Conservation (phyloP, 805 yeast species). For the Metschnikowia dekortorum region DNA sequence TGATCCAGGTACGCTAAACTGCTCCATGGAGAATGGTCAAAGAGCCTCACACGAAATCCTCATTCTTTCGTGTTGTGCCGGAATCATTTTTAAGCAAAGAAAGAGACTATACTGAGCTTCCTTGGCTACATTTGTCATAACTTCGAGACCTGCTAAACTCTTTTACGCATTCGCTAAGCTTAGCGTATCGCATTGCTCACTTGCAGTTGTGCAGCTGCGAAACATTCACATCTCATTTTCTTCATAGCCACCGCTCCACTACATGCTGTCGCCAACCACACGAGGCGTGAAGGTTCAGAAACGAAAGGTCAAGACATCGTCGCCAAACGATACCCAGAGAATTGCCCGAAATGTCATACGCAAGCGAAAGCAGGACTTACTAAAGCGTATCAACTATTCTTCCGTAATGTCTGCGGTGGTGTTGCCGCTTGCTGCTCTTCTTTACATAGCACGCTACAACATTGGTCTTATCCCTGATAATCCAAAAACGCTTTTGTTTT, state of each 20-base stretch:
- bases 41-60: not conserved
- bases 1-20: no score
- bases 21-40: not conserved
- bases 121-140: no score
- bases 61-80: not conserved
- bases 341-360: slow-evolving; percentile 31
- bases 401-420: slow-evolving; percentile 31
- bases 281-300: slow-evolving; percentile 22
- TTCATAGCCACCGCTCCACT: not conserved
- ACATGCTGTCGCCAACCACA: slow-evolving; percentile 5
- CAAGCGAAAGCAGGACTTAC: slow-evolving; percentile 32
- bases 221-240: not conserved
- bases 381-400: slow-evolving; percentile 34
- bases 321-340: slow-evolving; percentile 12
- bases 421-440: slow-evolving; percentile 28
- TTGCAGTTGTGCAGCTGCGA: not conserved
- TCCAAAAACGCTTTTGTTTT: slow-evolving; percentile 27
- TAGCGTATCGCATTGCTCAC: not conserved
- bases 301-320: slow-evolving; percentile 18
- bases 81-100: not conserved
- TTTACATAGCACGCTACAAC: slow-evolving; percentile 21
- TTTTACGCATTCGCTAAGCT: not conserved
- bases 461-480: slow-evolving; percentile 25
- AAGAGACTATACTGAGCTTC: no score
- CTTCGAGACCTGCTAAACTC: not conserved